These are phyloP conservation scores for Phytophthora chlamydospora DNA, from an alignment of 352 stramenopile genomes.

Conservation along the genomic window DNA sequence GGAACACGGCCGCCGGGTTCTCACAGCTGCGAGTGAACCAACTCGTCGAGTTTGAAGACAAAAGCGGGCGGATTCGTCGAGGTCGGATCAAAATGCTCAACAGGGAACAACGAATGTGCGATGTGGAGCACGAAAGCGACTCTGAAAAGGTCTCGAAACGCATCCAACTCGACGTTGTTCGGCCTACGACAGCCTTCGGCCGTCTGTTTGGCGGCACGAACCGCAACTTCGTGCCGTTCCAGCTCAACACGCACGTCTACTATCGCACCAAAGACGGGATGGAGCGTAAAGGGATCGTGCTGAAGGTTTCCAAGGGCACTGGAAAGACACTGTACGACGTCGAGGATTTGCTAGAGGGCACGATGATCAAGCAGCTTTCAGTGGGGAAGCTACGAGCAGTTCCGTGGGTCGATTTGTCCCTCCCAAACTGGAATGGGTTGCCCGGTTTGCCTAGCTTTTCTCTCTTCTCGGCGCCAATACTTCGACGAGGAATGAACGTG, in stretches of 20 bases:
- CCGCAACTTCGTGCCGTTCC: constrained; percentile 29
- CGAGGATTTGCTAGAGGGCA: constrained; percentile 58
- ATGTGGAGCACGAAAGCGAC: constrained; percentile 72
- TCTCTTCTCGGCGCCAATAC: constrained; percentile 36
- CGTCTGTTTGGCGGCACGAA: constrained; percentile 39
- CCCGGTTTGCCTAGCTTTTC: constrained; percentile 32
- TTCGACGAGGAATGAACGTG: constrained; percentile 58
- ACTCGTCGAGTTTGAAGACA: constrained; percentile 61
- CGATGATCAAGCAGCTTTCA: constrained; percentile 46
- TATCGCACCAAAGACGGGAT: constrained; percentile 54
- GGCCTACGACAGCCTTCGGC: constrained; percentile 36
- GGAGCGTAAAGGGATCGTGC: constrained; percentile 60
- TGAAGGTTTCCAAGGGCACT: constrained; percentile 51
- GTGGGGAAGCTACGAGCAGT: constrained; percentile 50
- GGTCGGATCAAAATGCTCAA: constrained; percentile 55
- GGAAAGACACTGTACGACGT: constrained; percentile 51
- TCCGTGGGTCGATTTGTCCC: constrained; percentile 55
- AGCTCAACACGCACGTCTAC: constrained; percentile 58
- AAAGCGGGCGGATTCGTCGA: constrained; percentile 47
- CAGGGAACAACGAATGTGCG: constrained; percentile 48
- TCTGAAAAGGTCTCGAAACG: constrained; percentile 52
- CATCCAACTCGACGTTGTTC: constrained; percentile 41
- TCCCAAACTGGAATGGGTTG: constrained; percentile 40
- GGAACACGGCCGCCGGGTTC: constrained; percentile 22
- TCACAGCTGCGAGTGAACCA: constrained; percentile 49